A percentile compares a stretch with the other conserved stretches of the same genome.
phyloP scores from a whole-genome alignment of 768 basidiomycete species.

The Steccherinum ochraceum region DNA sequence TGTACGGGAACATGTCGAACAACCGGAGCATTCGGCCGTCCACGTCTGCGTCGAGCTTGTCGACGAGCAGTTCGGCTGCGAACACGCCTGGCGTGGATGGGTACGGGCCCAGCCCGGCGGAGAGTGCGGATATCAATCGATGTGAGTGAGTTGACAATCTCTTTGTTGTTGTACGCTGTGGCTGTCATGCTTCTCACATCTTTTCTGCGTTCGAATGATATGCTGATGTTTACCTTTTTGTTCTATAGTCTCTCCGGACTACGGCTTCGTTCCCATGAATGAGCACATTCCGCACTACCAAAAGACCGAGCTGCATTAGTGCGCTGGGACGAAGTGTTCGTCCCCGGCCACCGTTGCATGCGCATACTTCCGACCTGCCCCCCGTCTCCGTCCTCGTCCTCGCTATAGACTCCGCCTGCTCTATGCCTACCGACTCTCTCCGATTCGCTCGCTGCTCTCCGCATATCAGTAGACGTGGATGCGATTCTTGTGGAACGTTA shows the following conservation, averaged over 20 bases:
- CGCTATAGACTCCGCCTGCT: background rate
- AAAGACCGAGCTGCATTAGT: slow-evolving; percentile 7
- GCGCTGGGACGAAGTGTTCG: too few relatives aligned
- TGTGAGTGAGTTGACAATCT: slow-evolving; percentile 51
- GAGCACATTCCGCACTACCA: slow-evolving; percentile 49
- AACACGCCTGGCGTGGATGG: slow-evolving; percentile 70
- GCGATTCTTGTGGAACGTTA: background rate
- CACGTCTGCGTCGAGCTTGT: slow-evolving; percentile 72
- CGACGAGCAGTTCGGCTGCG: slow-evolving; percentile 74
- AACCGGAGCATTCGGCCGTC: slow-evolving; percentile 60
- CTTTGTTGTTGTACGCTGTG: slow-evolving; percentile 5
- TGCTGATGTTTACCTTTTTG: too few relatives aligned
- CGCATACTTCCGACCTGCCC: too few relatives aligned
- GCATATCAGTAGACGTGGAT: background rate
- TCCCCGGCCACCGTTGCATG: too few relatives aligned
- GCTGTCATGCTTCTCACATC: slow-evolving; percentile 9
- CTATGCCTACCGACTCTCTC: background rate
- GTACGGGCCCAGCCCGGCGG: slow-evolving; percentile 39
- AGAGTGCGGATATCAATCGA: slow-evolving; percentile 73
- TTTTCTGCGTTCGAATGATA: too few relatives aligned
- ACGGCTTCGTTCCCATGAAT: slow-evolving; percentile 78
- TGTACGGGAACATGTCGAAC: slow-evolving; percentile 22
- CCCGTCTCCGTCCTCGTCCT: too few relatives aligned
- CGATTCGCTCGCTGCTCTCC: background rate
- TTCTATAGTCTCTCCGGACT: slow-evolving; percentile 73